phyloP scores from a whole-genome alignment of 2,329 filamentous ascomycete species.

The Aureobasidium uvarum region DNA sequence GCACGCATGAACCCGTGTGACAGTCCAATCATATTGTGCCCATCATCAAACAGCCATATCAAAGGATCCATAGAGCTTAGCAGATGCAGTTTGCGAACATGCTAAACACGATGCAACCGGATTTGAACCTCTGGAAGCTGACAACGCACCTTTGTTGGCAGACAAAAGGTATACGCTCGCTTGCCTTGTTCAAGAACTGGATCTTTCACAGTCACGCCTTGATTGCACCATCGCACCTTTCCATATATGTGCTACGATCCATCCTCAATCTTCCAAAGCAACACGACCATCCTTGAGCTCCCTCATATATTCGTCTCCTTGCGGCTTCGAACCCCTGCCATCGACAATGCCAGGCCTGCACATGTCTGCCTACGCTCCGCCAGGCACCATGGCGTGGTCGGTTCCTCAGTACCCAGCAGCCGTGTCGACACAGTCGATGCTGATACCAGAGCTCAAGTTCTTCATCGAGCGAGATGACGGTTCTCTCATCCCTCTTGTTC shows the following conservation, averaged over 20 bases:
- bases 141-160: neutral
- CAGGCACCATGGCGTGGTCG: conserved; percentile 4
- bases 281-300: neutral
- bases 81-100: conserved; percentile 10
- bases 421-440: neutral
- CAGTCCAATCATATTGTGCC: neutral
- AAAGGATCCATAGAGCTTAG: conserved; percentile 7
- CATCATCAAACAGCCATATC: neutral
- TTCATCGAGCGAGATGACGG: conserved; percentile 43
- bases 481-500: conserved; percentile 43
- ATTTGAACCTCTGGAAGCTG: neutral
- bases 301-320: neutral
- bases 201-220: neutral
- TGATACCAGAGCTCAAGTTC: conserved; percentile 30
- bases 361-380: conserved; percentile 5
- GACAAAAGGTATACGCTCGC: neutral
- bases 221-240: neutral
- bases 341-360: conserved; percentile 6
- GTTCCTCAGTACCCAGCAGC: neutral
- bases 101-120: neutral
- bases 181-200: neutral
- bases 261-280: neutral
- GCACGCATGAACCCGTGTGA: conserved; percentile 19
- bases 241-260: conserved; percentile 5
- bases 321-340: neutral